Evolutionary conservation across 75 land plant species (phyloP).

Genomic region (Cryptomeria japonica): DNA sequence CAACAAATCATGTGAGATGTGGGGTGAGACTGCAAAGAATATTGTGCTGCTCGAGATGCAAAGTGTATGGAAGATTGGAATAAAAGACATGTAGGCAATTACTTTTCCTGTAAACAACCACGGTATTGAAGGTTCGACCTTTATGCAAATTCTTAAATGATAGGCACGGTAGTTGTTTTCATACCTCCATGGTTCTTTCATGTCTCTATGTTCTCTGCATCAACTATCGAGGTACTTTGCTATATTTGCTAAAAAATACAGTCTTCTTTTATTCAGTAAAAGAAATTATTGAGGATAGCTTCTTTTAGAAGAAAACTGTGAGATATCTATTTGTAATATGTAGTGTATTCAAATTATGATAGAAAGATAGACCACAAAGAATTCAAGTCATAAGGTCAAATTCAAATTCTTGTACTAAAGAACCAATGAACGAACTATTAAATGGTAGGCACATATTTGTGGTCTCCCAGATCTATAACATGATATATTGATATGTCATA

Average conservation of each 20-base stretch:
- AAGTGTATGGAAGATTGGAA: slow-evolving; percentile 46
- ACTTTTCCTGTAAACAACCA: not conserved
- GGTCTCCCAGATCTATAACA: too few species aligned
- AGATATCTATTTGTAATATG: slow-evolving; percentile 4
- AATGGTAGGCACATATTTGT: too few species aligned
- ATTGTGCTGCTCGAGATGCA: slow-evolving; percentile 31
- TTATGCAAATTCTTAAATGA: slow-evolving; percentile 62
- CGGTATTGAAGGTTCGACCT: slow-evolving; percentile 47
- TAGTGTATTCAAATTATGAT: not conserved
- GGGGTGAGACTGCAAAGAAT: slow-evolving; percentile 51
- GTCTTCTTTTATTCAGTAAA: not conserved
- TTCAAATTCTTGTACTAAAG: not conserved
- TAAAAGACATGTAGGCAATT: slow-evolving; percentile 17
- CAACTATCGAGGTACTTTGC: not conserved
- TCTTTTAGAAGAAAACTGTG: not conserved
- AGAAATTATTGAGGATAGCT: not conserved
- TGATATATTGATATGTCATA: too few species aligned
- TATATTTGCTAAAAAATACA: not conserved
- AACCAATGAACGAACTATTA: too few species aligned
- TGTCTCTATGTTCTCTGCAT: slow-evolving; percentile 38
- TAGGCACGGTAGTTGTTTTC: slow-evolving; percentile 55
- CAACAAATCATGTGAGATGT: slow-evolving; percentile 62
- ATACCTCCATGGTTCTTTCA: slow-evolving; percentile 67
- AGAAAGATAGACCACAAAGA: not conserved
- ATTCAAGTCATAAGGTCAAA: not conserved